A percentile compares a stretch with the other conserved stretches of the same genome.
Conservation (phyloP, 2,329 filamentous ascomycete genomes). For the Aspergillus fructus region DNA sequence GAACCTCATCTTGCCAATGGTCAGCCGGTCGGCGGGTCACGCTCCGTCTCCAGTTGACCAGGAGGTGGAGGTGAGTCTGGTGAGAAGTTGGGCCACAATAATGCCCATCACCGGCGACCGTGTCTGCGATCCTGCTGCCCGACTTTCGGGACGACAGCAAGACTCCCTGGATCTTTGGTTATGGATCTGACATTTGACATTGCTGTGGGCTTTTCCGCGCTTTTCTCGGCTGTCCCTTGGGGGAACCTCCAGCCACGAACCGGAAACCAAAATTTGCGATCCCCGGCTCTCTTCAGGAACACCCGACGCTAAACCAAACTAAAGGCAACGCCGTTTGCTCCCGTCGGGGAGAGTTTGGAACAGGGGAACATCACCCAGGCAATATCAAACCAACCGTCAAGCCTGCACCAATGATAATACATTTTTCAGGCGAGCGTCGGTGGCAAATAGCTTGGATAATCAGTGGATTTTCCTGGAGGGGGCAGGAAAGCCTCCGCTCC, state of each 20-base stretch:
- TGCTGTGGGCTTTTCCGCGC: neutral
- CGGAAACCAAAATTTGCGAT: neutral
- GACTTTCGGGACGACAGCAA: slow-evolving; percentile 6
- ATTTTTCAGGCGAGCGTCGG: neutral
- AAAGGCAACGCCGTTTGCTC: neutral
- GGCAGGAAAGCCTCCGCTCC: neutral
- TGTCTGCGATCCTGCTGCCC: slow-evolving; percentile 16
- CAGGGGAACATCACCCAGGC: slow-evolving; percentile 15
- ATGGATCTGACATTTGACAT: too few relatives aligned
- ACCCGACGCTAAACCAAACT: slow-evolving; percentile 3
- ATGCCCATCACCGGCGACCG: neutral
- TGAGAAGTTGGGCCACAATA: slow-evolving; percentile 5
- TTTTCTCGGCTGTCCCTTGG: neutral
- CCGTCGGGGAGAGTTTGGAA: neutral
- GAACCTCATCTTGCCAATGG: slow-evolving; percentile 12
- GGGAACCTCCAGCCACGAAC: neutral
- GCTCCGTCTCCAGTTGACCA: slow-evolving; percentile 4
- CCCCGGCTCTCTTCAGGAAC: slow-evolving; percentile 8
- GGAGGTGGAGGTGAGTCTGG: neutral
- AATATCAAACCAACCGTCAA: neutral
- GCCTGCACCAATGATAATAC: neutral
- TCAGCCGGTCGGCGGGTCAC: neutral
- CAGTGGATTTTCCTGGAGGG: neutral
- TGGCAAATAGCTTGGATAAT: neutral
- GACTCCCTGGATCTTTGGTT: too few relatives aligned